Base-by-base conservation (phyloP, 225 moss, liverwort and hornwort species). In the Polytrichum formosum region DNA sequence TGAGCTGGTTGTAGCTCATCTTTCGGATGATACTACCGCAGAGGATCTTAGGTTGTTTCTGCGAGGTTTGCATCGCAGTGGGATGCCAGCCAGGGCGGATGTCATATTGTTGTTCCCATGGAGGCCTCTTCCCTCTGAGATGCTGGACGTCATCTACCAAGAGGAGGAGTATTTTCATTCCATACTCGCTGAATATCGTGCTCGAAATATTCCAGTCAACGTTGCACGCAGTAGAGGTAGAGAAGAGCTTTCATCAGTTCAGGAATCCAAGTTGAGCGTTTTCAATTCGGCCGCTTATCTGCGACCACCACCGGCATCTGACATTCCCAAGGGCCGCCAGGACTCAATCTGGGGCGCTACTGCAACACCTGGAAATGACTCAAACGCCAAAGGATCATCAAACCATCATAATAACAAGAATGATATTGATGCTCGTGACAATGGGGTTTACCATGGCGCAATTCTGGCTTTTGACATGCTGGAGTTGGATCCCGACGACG, bases 61-160 rank as follows among this genome's bases (percentile, higher is more conserved):
- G 10, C 74, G 95, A 28, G 90, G 85, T 10, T 68, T 96, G 65
- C 95, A 96, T 73, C 84, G 93, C 16, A 93, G 93, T 67, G 95
- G 95, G 26, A 77, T 80, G 4, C 88, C 91, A 9, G 84, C 95
- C 0, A 90, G 82, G 28, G 79, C 93, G 21, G 95, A 96, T 58
- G 72, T 96, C 8, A 85, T 85, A 18, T 73, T 96, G 4, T 81
- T 96, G 5, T 93, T 96, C 55, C 95, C 95, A 0, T 65, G 74
- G 69, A 78, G 80, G 9, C 84, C 82, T 0, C n/a, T 89, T 18
- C 59, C 82, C 2, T n/a, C 58, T 18, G 69, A 72, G 0, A 64
- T 91, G 23, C 17, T 53, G 1, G 46, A 29, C 28, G 86, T 93
- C 23, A 77, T 96, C 29, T 70, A 69, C 1, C 83, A 88, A 19